Evolutionary conservation across 1,284 basidiomycete genomes (phyloP).

Genomic region (Ganoderma multipileum): DNA sequence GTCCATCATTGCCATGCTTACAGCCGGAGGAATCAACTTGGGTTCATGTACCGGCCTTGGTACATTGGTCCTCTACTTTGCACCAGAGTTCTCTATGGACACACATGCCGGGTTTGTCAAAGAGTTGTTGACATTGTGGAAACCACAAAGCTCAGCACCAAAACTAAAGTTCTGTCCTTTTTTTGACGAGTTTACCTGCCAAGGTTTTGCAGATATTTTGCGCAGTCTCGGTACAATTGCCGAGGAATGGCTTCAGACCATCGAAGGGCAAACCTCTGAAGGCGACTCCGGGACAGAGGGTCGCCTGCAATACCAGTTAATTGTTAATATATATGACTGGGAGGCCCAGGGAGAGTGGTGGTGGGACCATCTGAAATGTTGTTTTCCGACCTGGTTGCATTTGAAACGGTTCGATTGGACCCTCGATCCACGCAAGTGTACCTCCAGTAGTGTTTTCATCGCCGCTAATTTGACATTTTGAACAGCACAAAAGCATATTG

Average conservation of each 20-base stretch:
- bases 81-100: not conserved
- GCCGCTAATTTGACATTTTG: no score
- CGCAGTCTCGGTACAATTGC: not conserved
- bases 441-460: no score
- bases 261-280: not conserved
- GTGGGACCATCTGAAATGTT: not conserved
- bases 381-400: not conserved
- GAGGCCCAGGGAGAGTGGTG: not conserved
- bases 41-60: not conserved
- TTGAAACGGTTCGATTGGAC: not conserved
- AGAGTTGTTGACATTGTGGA: not conserved
- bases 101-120: not conserved
- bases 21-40: not conserved
- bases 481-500: no score
- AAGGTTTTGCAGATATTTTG: not conserved
- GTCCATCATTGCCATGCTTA: not conserved
- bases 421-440: no score
- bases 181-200: not conserved
- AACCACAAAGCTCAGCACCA: not conserved
- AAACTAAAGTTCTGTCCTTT: not conserved
- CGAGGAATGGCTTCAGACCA: no score
- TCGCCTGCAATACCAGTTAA: not conserved
- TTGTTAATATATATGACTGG: not conserved
- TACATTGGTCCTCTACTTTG: not conserved
- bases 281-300: no score